Evolutionary conservation across 75 land plant species (phyloP).

Genomic region (Cunninghamia lanceolata): DNA sequence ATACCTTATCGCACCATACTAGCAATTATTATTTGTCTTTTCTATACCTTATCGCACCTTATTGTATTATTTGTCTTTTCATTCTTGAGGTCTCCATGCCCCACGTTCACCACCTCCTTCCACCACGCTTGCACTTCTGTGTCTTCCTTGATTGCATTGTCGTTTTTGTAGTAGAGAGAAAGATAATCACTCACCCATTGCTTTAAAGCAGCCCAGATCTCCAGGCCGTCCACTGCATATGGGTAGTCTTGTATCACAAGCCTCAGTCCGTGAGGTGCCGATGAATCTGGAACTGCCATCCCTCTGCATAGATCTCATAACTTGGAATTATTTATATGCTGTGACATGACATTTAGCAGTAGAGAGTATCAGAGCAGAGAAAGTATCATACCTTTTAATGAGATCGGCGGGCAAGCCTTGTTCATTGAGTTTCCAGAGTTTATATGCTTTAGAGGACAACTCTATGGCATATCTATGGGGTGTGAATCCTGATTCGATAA

Average conservation of each 20-base stretch:
- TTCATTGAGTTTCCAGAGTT: slow-evolving; percentile 25
- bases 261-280: slow-evolving; percentile 31
- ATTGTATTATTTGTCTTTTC: too few species aligned
- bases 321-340: not conserved
- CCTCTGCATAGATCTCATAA: slow-evolving; percentile 25
- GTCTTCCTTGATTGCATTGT: slow-evolving; percentile 16
- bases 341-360: too few species aligned
- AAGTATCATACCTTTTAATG: slow-evolving; percentile 19
- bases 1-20: too few species aligned
- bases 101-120: slow-evolving; percentile 32
- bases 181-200: slow-evolving; percentile 34
- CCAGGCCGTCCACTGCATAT: too few species aligned
- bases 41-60: too few species aligned
- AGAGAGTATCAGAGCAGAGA: not conserved
- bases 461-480: slow-evolving; percentile 27
- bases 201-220: slow-evolving; percentile 8
- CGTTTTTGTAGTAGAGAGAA: slow-evolving; percentile 21
- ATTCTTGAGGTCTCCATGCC: slow-evolving; percentile 36
- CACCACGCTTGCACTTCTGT: slow-evolving; percentile 41
- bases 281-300: slow-evolving; percentile 47
- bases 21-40: too few species aligned
- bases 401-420: slow-evolving; percentile 39
- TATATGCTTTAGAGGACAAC: slow-evolving; percentile 22
- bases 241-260: slow-evolving; percentile 20
- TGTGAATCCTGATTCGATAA: slow-evolving; percentile 22